phyloP scores from a whole-genome alignment of 2,329 filamentous ascomycete species.

The Arthroderma sp. region DNA sequence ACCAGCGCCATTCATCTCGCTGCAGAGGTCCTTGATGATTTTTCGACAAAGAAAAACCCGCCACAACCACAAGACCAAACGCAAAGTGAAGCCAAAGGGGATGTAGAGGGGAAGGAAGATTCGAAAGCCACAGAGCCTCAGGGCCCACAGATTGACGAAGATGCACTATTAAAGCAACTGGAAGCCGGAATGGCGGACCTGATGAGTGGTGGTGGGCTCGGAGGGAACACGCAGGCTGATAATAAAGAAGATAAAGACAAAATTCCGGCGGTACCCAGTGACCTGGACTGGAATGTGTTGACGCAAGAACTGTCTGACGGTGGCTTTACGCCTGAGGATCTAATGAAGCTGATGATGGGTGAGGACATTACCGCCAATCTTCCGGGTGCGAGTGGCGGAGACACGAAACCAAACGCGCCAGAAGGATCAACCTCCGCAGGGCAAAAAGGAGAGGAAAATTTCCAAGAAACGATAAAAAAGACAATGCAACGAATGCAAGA shows the following conservation, averaged over 20 bases:
- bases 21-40: constrained; percentile 83
- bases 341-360: constrained; percentile 20
- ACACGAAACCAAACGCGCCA: constrained; percentile 10
- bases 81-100: background rate
- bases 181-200: constrained; percentile 80
- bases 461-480: constrained; percentile 81
- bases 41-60: constrained; percentile 42
- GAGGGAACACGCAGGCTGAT: constrained; percentile 52
- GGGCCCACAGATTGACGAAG: constrained; percentile 20
- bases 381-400: constrained; percentile 8
- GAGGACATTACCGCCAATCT: constrained; percentile 13
- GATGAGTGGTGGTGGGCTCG: constrained; percentile 56
- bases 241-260: constrained; percentile 12
- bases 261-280: constrained; percentile 10
- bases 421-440: constrained; percentile 14
- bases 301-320: constrained; percentile 19
- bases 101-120: background rate
- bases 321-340: constrained; percentile 17
- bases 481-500: constrained; percentile 95
- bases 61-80: background rate
- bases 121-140: constrained; percentile 2
- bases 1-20: background rate
- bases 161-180: constrained; percentile 65
- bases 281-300: constrained; percentile 18
- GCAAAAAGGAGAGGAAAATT: constrained; percentile 45